phyloP scores from a whole-genome alignment of 129 eudicot species.

The Kitagawia praeruptora region DNA sequence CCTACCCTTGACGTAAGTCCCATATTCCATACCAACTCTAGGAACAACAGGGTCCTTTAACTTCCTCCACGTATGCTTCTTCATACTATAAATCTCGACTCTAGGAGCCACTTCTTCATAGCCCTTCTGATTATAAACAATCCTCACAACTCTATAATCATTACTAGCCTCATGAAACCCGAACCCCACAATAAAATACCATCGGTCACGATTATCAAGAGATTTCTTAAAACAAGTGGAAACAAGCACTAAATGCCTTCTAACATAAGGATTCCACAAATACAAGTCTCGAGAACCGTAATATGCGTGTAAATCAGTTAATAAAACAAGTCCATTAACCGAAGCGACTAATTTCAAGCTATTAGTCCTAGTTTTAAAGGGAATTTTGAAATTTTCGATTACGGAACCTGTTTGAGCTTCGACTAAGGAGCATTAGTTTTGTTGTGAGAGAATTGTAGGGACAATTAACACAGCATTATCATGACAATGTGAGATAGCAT shows the following conservation, averaged over 20 bases:
- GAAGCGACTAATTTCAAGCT: too few relatives aligned
- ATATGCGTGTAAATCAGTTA: not conserved
- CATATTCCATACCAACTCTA: not conserved
- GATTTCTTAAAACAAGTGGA: not conserved
- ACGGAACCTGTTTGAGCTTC: not conserved
- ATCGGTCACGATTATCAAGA: too few relatives aligned
- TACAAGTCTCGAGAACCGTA: not conserved
- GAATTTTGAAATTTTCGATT: too few relatives aligned
- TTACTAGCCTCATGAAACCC: not conserved
- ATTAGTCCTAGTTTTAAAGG: too few relatives aligned
- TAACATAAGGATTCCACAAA: not conserved
- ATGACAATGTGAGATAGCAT: not conserved
- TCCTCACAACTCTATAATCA: conserved; percentile 1
- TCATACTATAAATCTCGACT: not conserved
- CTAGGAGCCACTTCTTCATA: not conserved
- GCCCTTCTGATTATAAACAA: not conserved
- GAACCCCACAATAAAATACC: not conserved
- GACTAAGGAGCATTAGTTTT: not conserved
- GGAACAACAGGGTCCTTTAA: not conserved
- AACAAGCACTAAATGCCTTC: not conserved
- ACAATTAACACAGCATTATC: not conserved
- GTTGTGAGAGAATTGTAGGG: not conserved
- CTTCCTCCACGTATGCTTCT: not conserved
- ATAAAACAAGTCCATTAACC: not conserved
- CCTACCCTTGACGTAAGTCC: not conserved